Evolutionary conservation across 805 yeast species (phyloP), one percentile per base, ranked within the genome.

Genomic region (Hanseniaspora jakobsenii): DNA sequence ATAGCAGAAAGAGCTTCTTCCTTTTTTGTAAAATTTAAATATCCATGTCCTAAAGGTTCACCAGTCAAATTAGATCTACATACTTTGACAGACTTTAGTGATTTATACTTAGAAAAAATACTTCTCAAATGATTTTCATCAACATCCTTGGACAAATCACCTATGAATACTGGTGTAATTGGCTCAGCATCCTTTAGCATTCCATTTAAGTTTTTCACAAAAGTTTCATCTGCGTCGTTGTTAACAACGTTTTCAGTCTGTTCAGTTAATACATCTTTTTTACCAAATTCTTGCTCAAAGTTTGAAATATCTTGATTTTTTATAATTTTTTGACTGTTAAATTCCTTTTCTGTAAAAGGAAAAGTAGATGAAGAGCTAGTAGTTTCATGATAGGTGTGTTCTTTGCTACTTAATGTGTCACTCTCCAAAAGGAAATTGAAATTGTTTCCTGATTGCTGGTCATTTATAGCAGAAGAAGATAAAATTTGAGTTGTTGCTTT

Each of bases 31-130:
- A 78, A 79, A 47, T 81, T 78, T 16, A 80, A 76, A 56, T 80
- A 81, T 0, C 85, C 91, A 59, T 81, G 79, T 2, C 85, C 81
- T 47, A 83, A 61, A 1, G 86, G 73, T 38, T 67, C 61, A 19
- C 71, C 71, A n/a, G 72, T 64, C 26, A 63, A 61, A 21, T 73
- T 69, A 51, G 75, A 73, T 45, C 66, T 62, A 51, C 85, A 75
- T 32, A 81, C 66, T 54, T 78, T 79, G 24, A 76, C 74, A 3
- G 81, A 72, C 12, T 69, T 56, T 13, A 78, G 65, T 0, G 77
- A 65, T 8, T 70, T 66, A 48, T 49, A 69, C 13, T 52, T 51
- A 1, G 56, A 51, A 49, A 81, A 78, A 34, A 65, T 53, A 1
- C 63, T 59, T 47, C 57, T 66, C 32, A 81, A 60, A 19, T 57